Base-by-base conservation (phyloP, 2,329 filamentous ascomycete species). In the Aaosphaeria arxii region DNA sequence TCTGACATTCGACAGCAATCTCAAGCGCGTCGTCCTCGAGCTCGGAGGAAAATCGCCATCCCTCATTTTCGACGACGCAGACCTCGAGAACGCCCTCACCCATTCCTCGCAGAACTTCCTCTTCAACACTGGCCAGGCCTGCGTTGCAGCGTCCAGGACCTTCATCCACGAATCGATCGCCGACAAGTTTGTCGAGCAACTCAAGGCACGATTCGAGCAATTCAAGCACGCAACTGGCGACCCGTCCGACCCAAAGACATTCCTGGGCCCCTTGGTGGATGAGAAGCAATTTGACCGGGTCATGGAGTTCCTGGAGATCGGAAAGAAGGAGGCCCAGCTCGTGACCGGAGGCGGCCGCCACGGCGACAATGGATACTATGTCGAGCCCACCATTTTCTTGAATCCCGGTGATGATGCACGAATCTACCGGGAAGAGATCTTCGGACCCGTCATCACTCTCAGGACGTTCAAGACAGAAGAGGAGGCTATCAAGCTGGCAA, bases 111-210 rank as follows among this genome's bases (percentile, higher is more conserved):
- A 55, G n/a, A 54, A 50, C 40, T 64, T 84, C 46, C 72, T 77
- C 48, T 70, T 72, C 53, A 76, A 81, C 58, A 76, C 75, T 38
- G 79, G 80, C 0, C 82, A 85, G 56, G 73, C 75, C 1, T 86
- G 83, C 62, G 73, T 81, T 55, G 80, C 82, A 0, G 81, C 78
- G 47, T 78, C 77, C 4, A 71, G 80, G 4, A 72, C 82, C 3
- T 62, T 65, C 32, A 55, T 70, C 4, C 63, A 69, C 33, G 58
- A 62, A 42, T 48, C 52, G 38, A 66, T 70, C 41, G 61, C 63
- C 1, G 45, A 46, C 4, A 56, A 59, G 13, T 67, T 69, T 45
- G 46, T 65, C n/a, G 56, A 57, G 38, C 44, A 50, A 29, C 52
- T 70, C 5, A 67, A 65, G 46, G 50, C 29, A 6, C 53, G 52